A percentile compares a stretch with the other conserved stretches of the same genome.
These are phyloP conservation scores for Eudorina sp. DNA, from an alignment of 139 green algal genomes.

Conservation along the genomic window DNA sequence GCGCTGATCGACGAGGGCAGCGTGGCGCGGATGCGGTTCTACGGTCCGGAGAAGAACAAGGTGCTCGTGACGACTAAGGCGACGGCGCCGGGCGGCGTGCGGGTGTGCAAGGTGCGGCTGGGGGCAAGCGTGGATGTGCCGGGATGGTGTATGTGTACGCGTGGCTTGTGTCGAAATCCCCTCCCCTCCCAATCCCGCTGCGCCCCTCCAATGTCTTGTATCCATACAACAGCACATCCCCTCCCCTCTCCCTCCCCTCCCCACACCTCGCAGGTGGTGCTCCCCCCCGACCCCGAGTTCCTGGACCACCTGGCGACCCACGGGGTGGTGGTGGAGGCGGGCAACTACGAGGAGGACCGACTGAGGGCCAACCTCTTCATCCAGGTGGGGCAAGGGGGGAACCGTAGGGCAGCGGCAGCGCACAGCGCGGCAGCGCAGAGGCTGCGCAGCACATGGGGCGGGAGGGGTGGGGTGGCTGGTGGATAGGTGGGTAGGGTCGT, in stretches of 20 bases:
- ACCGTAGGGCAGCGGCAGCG: too few relatives aligned
- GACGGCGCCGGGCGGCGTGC: constrained; percentile 77
- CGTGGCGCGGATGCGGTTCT: constrained; percentile 68
- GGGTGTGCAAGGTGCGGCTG: constrained; percentile 66
- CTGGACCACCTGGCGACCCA: constrained; percentile 84
- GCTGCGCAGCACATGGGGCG: too few relatives aligned
- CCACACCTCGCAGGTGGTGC: constrained; percentile 65
- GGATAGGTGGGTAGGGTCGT: too few relatives aligned
- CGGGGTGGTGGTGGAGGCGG: constrained; percentile 62
- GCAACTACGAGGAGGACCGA: constrained; percentile 31
- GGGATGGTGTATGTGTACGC: neutral
- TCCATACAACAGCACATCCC: neutral
- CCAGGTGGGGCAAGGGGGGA: constrained; percentile 54
- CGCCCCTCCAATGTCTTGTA: neutral
- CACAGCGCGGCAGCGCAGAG: too few relatives aligned
- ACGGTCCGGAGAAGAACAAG: constrained; percentile 66
- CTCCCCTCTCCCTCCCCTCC: too few relatives aligned
- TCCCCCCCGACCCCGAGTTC: constrained; percentile 87
- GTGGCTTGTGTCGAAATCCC: neutral
- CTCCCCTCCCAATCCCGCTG: neutral
- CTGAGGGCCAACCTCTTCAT: constrained; percentile 55
- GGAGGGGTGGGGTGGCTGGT: too few relatives aligned
- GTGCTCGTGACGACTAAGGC: constrained; percentile 74
- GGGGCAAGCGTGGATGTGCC: neutral
- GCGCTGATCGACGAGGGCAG: constrained; percentile 71